A percentile compares a stretch with the other conserved stretches of the same genome.
Conservation (phyloP, 768 basidiomycete genomes). For the Hydnum rufescens region DNA sequence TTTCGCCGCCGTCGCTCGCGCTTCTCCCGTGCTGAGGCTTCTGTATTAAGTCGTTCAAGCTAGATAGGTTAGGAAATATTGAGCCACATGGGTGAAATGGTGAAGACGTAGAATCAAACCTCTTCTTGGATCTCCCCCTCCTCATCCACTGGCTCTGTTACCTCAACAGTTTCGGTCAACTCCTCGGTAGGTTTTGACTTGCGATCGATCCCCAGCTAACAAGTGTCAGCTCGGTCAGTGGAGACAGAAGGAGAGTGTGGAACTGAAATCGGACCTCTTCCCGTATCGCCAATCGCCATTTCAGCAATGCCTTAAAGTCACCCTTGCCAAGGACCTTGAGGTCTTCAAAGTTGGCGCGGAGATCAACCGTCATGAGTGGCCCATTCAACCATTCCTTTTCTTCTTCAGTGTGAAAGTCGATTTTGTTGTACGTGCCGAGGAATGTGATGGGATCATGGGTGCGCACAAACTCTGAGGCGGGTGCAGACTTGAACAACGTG, state of each 20-base stretch:
- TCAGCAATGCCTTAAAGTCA: slow-evolving; percentile 84
- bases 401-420: slow-evolving; percentile 60
- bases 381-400: slow-evolving; percentile 72
- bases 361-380: slow-evolving; percentile 54
- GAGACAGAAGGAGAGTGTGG: not conserved
- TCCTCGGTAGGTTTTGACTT: slow-evolving; percentile 59
- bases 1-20: slow-evolving; percentile 71
- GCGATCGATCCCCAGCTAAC: slow-evolving; percentile 64
- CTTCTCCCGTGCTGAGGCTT: slow-evolving; percentile 50
- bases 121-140: slow-evolving; percentile 81
- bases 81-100: not conserved
- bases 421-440: slow-evolving; percentile 59
- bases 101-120: slow-evolving; percentile 33
- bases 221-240: not conserved
- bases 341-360: slow-evolving; percentile 72
- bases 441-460: slow-evolving; percentile 50
- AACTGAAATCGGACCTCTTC: slow-evolving; percentile 45
- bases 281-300: slow-evolving; percentile 74
- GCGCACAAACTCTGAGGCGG: slow-evolving; percentile 50
- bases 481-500: slow-evolving; percentile 58
- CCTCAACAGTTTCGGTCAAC: slow-evolving; percentile 46
- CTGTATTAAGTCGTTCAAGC: slow-evolving; percentile 69
- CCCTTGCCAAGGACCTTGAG: slow-evolving; percentile 94
- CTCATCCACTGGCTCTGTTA: slow-evolving; percentile 43
- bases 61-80: slow-evolving; percentile 16